Conservation (phyloP, 176 grass and related monocot genomes). For the Oryza brachyantha region DNA sequence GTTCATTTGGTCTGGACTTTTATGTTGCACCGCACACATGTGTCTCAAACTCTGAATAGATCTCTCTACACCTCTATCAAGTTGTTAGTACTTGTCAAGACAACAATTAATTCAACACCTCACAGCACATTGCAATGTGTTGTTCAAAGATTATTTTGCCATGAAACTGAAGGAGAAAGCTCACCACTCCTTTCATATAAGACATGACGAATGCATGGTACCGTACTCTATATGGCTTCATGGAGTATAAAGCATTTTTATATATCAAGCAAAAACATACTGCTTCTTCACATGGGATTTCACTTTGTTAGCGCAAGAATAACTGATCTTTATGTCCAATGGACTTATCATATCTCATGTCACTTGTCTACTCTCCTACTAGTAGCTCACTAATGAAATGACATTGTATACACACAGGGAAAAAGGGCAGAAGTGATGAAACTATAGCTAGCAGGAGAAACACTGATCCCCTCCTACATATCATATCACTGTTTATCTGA, state of each 20-base stretch:
- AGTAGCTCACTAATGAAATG: not conserved
- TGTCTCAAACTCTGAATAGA: not conserved
- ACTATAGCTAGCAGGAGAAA: not conserved
- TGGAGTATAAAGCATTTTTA: not conserved
- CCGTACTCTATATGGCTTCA: not conserved
- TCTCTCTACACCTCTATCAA: not conserved
- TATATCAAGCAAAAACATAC: not conserved
- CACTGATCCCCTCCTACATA: not conserved
- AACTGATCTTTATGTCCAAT: not conserved
- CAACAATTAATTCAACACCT: not conserved
- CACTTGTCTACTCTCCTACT: not conserved
- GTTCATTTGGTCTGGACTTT: not conserved
- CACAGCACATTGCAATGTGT: not conserved
- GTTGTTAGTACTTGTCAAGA: not conserved
- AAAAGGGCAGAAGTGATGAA: not conserved
- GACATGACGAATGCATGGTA: too few species aligned
- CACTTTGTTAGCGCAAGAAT: not conserved
- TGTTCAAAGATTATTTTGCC: not conserved
- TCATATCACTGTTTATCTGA: conserved; percentile 8
- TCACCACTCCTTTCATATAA: too few species aligned
- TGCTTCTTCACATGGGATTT: not conserved
- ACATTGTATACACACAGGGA: not conserved
- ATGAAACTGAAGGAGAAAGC: not conserved
- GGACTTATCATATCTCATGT: not conserved
- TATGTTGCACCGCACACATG: not conserved